Base-by-base conservation (phyloP, 306 rosid genomes). In the Acacia crassicarpa region DNA sequence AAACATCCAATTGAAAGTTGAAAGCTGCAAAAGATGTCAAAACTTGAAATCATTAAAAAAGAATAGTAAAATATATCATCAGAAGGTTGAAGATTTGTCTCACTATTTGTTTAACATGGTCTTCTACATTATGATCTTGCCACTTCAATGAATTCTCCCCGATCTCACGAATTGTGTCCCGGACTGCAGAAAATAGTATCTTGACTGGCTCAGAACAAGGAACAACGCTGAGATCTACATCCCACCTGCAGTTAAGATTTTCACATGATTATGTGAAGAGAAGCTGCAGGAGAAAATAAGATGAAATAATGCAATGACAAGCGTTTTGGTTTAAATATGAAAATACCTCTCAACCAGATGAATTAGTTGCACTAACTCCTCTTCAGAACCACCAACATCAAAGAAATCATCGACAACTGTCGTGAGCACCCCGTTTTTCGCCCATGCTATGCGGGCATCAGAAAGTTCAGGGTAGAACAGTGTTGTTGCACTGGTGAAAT, bases 341-440 rank as follows among this genome's bases (percentile, higher is more conserved):
- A 71, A 80, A 51, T 91, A 95, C 99, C 88, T 83, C 85, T 93
- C 88, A 44, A 95, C 82, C 71, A 95, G 84, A 67, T 86, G 90
- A 78, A 93, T 86, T 40, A 95, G 99, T 85, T 91, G 89, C 72
- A 84, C 45, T 56, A 86, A 78, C 84, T 95, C 98, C 81, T 88
- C 92, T 78, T 88, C 86, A 46, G 97, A 87, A 78, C 95, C 84
- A 17, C 95, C 92, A 62, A 90, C 75, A 25, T 93, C 98, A 84
- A 86, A 93, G 89, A 95, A 95, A 85, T 95, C 98, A 86, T 93
- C 98, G 14, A 95, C 94, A 79, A 87, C 91, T 65, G 99, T 91
- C 46, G 91, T 79, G 46, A 95, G 97, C 63, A 93, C 90, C 59
- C 93, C 95, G 49, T 79, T 89, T 81, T 95, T 93, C 0, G 98